phyloP scores from a whole-genome alignment of 116 monocot species.

The Iris pallida region DNA sequence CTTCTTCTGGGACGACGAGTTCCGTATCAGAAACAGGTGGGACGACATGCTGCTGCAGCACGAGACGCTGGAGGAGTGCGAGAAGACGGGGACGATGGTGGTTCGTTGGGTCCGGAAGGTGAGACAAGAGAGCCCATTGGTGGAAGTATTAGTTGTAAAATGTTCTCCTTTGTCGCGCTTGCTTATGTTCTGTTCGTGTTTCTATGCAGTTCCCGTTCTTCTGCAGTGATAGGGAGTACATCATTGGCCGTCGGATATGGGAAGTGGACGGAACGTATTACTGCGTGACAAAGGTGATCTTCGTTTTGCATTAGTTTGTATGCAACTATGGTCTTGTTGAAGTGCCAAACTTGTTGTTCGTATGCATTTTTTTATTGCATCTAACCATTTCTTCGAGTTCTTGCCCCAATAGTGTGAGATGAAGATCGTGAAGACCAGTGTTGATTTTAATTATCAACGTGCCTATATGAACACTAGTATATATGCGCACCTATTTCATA shows the following conservation, averaged over 20 bases:
- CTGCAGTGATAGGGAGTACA: conserved; percentile 95
- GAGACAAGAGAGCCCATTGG: not conserved
- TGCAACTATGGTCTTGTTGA: not conserved
- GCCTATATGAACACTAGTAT: too few species aligned
- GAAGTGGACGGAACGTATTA: conserved; percentile 58
- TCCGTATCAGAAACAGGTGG: conserved; percentile 67
- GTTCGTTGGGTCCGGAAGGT: conserved; percentile 96
- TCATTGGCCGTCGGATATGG: conserved; percentile 92
- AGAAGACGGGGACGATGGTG: conserved; percentile 69
- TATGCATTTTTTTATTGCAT: not conserved
- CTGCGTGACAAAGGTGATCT: conserved; percentile 88
- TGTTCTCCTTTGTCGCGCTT: not conserved
- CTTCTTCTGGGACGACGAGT: conserved; percentile 98
- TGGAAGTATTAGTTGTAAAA: not conserved
- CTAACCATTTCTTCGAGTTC: too few species aligned
- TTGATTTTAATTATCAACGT: too few species aligned
- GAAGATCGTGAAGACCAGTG: too few species aligned
- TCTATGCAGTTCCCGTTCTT: conserved; percentile 85
- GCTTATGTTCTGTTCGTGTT: conserved; percentile 16
- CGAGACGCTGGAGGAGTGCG: conserved; percentile 59
- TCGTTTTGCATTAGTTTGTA: not conserved
- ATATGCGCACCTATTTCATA: too few species aligned
- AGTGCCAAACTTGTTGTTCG: not conserved
- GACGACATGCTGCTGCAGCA: conserved; percentile 96
- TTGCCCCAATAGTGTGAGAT: too few species aligned